Base-by-base conservation (phyloP, 1,284 basidiomycete species). In the Mycosarcoma mackinlayi region DNA sequence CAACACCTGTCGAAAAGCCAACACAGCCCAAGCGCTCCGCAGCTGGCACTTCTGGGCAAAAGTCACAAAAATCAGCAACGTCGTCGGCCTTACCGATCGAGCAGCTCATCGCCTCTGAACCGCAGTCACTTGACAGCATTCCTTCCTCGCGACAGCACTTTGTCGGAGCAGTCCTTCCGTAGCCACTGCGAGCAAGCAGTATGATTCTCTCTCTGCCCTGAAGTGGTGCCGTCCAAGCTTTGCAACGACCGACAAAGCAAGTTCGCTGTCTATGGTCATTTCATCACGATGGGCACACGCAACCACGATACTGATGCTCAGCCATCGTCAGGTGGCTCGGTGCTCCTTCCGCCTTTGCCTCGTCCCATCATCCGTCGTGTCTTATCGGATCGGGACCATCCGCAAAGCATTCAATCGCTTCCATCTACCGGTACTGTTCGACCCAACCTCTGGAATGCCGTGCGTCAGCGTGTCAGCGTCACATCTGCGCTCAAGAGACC, bases 401-500 rank as follows among this genome's bases (percentile, higher is more conserved):
- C 58, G n/a, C 47, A 28, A 35, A 72, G 64, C 50, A 61, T 52
- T 0, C 64, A 63, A 27, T 67, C 64, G 33, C 60, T 67, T 6
- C 64, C 69, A 6, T 14, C 34, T 18, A 37, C 42, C 30, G 51
- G 69, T 37, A 72, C 49, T 13, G 28, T 67, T 14, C 49, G 45
- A 4, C 52, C 56, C 9, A 63, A 49, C 8, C 69, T 72, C 9
- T 72, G 69, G 60, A 55, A 64, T 18, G 56, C 69, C 13, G 69
- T 72, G 3, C 59, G 69, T 39, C 60, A 62, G 30, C 59, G 69
- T 25, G 60, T 72, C n/a, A 52, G 56, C 1, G 69, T 67, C 40
- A 49, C 64, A 1, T 62, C 69, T 0, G 69, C 69, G 1, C 60
- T 72, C 31, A 59, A 49, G 27, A 40, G 49, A 16, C 34, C 21